These are phyloP conservation scores for Eucommia ulmoides DNA, from an alignment of 257 asterid species.

Conservation along the genomic window DNA sequence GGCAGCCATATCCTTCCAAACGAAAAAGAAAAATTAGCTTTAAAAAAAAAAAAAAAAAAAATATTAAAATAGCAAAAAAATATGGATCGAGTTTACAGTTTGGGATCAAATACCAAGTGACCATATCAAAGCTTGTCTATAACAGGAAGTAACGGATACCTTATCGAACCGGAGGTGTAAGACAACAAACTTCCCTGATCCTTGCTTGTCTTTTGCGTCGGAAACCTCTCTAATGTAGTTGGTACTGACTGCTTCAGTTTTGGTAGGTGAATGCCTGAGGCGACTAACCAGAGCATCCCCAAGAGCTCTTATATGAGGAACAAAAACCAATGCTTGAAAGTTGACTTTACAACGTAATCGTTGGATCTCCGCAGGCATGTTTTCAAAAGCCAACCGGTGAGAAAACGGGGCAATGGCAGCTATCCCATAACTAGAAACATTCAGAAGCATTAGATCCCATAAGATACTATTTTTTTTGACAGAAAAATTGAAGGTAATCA, in stretches of 20 bases:
- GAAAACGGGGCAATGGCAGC: slow-evolving; percentile 97
- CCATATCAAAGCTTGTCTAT: no score
- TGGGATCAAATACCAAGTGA: no score
- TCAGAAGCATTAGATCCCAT: no score
- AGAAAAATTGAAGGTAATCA: no score
- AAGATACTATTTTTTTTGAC: no score
- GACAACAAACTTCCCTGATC: slow-evolving; percentile 64
- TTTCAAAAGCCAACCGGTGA: slow-evolving; percentile 84
- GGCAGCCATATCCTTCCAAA: slow-evolving; percentile 95
- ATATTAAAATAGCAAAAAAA: background rate
- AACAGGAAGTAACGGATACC: slow-evolving; percentile 41
- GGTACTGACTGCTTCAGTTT: slow-evolving; percentile 24
- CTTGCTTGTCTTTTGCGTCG: slow-evolving; percentile 24
- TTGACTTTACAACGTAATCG: slow-evolving; percentile 92
- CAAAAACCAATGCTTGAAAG: slow-evolving; percentile 78
- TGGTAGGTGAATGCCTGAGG: slow-evolving; percentile 40
- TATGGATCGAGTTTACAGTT: background rate
- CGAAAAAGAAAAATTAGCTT: slow-evolving; percentile 6
- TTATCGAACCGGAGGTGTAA: slow-evolving; percentile 97
- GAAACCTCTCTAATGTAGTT: slow-evolving; percentile 36
- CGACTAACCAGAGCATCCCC: slow-evolving; percentile 83
- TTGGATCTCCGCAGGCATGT: slow-evolving; percentile 89
- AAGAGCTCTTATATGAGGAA: slow-evolving; percentile 75
- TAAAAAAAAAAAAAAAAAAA: background rate
- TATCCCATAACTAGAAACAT: slow-evolving; percentile 62